Conservation (phyloP, 192 early-diverging fungal genomes). For the Backusella liffmaniae region DNA sequence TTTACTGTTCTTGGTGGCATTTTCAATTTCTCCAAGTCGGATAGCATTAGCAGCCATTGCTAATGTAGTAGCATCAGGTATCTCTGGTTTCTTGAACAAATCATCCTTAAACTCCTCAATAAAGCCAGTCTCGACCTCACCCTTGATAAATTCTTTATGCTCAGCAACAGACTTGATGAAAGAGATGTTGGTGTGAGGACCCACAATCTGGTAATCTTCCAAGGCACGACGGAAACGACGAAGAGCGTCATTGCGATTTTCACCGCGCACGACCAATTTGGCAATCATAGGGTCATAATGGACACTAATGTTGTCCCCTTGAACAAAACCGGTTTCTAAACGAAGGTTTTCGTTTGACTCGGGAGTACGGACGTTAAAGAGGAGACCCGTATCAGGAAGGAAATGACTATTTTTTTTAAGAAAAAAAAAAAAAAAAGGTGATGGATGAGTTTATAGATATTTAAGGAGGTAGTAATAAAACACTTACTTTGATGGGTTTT, state of each 20-base stretch:
- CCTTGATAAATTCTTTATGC: constrained; percentile 82
- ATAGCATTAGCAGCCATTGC: constrained; percentile 68
- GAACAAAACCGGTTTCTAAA: constrained; percentile 89
- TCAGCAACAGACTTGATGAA: constrained; percentile 79
- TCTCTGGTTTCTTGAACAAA: constrained; percentile 48
- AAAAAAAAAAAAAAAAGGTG: constrained; percentile 19
- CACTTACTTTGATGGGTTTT: constrained; percentile 78
- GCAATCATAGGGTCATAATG: constrained; percentile 97
- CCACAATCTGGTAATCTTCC: constrained; percentile 86
- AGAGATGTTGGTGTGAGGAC: constrained; percentile 90
- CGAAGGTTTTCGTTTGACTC: constrained; percentile 61
- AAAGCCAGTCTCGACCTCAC: constrained; percentile 93
- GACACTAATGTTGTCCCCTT: constrained; percentile 90
- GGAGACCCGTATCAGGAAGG: constrained; percentile 89
- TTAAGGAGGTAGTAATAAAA: not conserved
- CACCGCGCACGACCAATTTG: constrained; percentile 86
- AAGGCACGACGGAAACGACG: constrained; percentile 78
- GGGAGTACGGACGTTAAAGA: constrained; percentile 77
- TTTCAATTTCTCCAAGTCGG: constrained; percentile 25
- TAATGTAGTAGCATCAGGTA: constrained; percentile 45
- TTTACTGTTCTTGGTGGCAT: constrained; percentile 3
- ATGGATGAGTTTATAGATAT: not conserved
- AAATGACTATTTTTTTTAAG: constrained; percentile 59
- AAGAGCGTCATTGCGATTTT: constrained; percentile 81
- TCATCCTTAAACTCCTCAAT: constrained; percentile 76